Evolutionary conservation across 2,329 filamentous ascomycete genomes (phyloP).

Genomic region (Talaromyces funiculosus): DNA sequence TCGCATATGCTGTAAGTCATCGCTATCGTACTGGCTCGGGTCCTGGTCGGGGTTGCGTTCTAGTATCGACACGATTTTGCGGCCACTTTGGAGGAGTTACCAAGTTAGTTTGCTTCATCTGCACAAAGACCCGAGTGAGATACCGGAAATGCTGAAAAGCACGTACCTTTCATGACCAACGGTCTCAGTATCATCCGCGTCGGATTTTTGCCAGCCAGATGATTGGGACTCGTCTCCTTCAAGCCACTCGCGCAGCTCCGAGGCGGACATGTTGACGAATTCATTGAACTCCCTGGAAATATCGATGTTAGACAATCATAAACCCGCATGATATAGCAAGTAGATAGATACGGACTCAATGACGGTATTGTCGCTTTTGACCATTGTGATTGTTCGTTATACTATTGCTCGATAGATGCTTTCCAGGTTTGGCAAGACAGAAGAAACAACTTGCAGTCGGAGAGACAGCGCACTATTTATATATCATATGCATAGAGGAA

Average conservation of each 20-base stretch:
- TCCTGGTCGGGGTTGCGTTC: slow-evolving; percentile 9
- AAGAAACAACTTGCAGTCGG: not conserved
- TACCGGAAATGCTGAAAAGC: too few relatives aligned
- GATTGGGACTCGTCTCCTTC: slow-evolving; percentile 1
- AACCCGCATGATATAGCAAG: too few relatives aligned
- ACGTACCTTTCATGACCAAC: slow-evolving; percentile 12
- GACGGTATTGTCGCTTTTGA: slow-evolving; percentile 9
- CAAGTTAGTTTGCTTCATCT: not conserved
- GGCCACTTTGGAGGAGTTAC: not conserved
- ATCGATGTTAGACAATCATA: not conserved
- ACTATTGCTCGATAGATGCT: not conserved
- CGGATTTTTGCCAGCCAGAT: slow-evolving; percentile 9
- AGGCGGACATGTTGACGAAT: slow-evolving; percentile 10
- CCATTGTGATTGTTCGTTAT: not conserved
- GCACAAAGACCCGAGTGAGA: too few relatives aligned
- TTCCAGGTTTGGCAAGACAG: not conserved
- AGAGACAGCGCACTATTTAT: not conserved
- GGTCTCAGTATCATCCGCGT: slow-evolving; percentile 9
- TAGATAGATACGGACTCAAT: not conserved
- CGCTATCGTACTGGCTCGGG: slow-evolving; percentile 4
- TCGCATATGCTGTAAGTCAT: slow-evolving; percentile 12
- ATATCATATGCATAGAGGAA: too few relatives aligned
- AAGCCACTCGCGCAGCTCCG: slow-evolving; percentile 11
- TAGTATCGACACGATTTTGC: slow-evolving; percentile 11
- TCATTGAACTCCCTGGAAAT: slow-evolving; percentile 9